These are phyloP conservation scores for Adansonia gregorii DNA, from an alignment of 441 rosid genomes.

Conservation along the genomic window DNA sequence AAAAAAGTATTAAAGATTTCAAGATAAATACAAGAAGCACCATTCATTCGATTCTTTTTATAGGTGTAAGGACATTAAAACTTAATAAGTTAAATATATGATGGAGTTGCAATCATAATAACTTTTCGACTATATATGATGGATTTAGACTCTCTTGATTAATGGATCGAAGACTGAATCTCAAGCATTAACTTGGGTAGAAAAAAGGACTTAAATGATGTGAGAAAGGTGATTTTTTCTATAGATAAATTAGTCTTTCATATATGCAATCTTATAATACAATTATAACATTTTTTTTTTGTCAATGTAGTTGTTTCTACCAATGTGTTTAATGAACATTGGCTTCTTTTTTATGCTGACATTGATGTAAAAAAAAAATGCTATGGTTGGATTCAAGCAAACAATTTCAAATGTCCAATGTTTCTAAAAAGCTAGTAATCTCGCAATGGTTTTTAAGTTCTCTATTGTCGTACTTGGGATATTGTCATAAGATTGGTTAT, in stretches of 20 bases:
- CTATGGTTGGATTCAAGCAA: no score
- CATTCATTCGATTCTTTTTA: background rate
- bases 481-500: no score
- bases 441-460: no score
- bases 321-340: background rate
- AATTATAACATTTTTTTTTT: background rate
- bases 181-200: background rate
- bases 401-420: no score
- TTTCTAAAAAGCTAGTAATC: no score
- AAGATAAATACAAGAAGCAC: background rate
- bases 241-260: background rate
- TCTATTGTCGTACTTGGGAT: no score
- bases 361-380: no score
- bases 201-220: background rate
- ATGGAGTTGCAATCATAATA: background rate
- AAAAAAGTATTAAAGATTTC: background rate
- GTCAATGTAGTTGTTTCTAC: background rate
- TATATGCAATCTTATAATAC: background rate
- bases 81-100: background rate
- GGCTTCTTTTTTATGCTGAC: background rate
- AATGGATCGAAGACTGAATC: background rate
- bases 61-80: background rate
- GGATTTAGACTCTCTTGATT: background rate
- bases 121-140: background rate
- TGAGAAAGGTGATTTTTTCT: background rate